Conservation (phyloP, 345 rosid genomes). For the Salix caprea region DNA sequence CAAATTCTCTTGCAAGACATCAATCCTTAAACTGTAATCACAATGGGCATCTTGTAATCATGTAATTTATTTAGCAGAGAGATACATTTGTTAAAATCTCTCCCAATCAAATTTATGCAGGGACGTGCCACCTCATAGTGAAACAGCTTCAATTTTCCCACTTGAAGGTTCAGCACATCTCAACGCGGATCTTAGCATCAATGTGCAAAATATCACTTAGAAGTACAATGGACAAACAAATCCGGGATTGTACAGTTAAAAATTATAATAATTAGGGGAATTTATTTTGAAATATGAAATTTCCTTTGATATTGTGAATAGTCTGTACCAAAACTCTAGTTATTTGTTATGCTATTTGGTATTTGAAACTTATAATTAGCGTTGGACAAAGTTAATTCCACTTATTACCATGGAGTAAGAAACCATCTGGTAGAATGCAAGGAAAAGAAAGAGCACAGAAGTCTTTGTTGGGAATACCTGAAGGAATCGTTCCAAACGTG, state of each 20-base stretch:
- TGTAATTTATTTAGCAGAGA: no score
- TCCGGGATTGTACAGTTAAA: neutral
- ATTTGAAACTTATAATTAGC: neutral
- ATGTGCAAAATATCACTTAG: neutral
- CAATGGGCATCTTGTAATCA: no score
- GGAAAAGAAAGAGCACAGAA: neutral
- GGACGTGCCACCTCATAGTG: neutral
- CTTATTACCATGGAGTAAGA: neutral
- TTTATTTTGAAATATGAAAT: neutral
- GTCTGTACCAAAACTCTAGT: neutral
- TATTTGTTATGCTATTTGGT: neutral
- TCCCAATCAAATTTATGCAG: neutral
- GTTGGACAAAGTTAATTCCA: no score
- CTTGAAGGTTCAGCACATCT: neutral
- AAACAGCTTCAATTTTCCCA: neutral
- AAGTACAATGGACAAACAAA: neutral
- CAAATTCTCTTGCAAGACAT: no score
- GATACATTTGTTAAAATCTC: neutral
- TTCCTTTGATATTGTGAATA: neutral
- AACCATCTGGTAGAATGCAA: neutral
- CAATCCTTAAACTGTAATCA: no score
- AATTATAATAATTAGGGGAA: neutral
- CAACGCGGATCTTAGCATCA: neutral
- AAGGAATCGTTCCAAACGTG: constrained; percentile 69
- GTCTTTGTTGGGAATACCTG: constrained; percentile 42